Base-by-base conservation (phyloP, 441 rosid genomes). In the Viola pubescens region DNA sequence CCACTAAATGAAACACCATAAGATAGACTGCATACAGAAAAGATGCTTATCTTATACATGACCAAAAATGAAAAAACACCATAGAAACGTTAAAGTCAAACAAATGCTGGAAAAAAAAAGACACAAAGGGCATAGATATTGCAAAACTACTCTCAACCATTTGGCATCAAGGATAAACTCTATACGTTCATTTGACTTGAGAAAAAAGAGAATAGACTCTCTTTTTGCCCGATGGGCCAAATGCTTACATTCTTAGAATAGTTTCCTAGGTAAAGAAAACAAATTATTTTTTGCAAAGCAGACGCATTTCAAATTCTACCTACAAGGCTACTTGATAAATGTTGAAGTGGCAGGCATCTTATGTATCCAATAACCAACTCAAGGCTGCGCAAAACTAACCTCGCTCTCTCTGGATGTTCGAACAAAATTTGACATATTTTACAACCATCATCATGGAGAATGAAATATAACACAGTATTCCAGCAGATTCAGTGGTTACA, bases 1-100 rank as follows among this genome's bases (percentile, higher is more conserved):
- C 61, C 41, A 63, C 77, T 74, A 73, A 47, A 64, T 66, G 43
- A 58, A 72, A 70, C 73, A 72, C 66, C 67, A 62, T 62, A 77
- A 67, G 70, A 72, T 53, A 75, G 71, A 72, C 79, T 66, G 79
- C 82, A 74, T 58, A 56, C 14, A 48, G 55, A 52, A 56, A 61
- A 56, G 41, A n/a, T n/a, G 13, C 12, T 41, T 52, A 61, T 39
- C 4, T 48, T 40, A 62, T 9, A 37, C 38, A 40, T 26, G 34
- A 26, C 34, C 34, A 34, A 55, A 12, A 7, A 13, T 42, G 9
- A 55, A 9, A 55, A 2, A 12, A 6, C 58, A 39, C 47, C 45
- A 45, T 56, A 58, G 60, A 26, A 26, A 26, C 2, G 7, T 12
- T 13, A 64, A 13, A 39, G 9, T 26, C 37, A 5, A 60, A 8